phyloP scores from a whole-genome alignment of 139 green algal species.

The Coccomyxa sp. region DNA sequence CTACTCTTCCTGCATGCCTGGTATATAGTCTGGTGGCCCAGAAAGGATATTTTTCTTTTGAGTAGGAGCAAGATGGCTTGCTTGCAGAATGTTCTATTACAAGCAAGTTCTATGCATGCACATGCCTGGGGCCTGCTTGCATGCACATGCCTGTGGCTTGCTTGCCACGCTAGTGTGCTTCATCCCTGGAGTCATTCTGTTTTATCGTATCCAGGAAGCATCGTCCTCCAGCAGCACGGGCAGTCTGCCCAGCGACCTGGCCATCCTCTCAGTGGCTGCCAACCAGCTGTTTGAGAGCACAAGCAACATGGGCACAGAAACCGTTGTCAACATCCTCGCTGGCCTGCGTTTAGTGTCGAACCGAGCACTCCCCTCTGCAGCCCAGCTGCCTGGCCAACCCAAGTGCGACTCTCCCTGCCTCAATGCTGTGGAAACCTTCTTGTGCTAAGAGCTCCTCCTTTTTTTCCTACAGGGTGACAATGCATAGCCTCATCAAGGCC shows the following conservation, averaged over 20 bases:
- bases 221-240: conserved; percentile 17
- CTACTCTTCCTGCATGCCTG: too few relatives aligned
- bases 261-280: conserved; percentile 49
- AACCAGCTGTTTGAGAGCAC: conserved; percentile 67
- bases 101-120: too few relatives aligned
- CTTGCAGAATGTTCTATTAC: too few relatives aligned
- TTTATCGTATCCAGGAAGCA: conserved; percentile 26
- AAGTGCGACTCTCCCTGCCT: conserved; percentile 14
- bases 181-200: too few relatives aligned
- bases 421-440: not conserved
- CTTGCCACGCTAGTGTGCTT: too few relatives aligned
- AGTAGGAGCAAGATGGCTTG: too few relatives aligned
- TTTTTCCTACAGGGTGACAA: not conserved
- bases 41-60: too few relatives aligned
- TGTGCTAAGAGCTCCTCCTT: not conserved
- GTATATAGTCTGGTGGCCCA: too few relatives aligned
- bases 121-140: too few relatives aligned
- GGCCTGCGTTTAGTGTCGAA: conserved; percentile 41
- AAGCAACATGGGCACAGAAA: conserved; percentile 51
- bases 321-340: conserved; percentile 52
- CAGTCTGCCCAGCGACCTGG: conserved; percentile 38
- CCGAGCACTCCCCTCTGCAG: conserved; percentile 25
- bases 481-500: not conserved
- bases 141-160: too few relatives aligned
- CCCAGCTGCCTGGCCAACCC: conserved; percentile 19